Percentiles rank a stretch among this genome's conserved stretches.
Evolutionary conservation across 2,329 filamentous ascomycete species (phyloP).

Genomic region (Fonsecaea monophora): DNA sequence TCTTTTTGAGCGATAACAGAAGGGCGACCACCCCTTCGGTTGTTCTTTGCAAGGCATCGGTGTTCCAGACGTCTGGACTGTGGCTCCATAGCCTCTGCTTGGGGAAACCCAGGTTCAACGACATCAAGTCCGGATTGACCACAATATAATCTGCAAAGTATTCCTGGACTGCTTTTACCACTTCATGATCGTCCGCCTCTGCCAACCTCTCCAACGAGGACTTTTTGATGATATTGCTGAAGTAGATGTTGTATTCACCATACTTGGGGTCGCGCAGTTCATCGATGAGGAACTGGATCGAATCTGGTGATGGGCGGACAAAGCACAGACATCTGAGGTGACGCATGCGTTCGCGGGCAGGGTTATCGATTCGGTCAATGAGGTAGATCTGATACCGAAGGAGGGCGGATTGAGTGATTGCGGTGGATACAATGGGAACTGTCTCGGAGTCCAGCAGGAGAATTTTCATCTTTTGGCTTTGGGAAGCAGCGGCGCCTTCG

Average conservation of each 20-base stretch:
- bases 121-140: conserved; percentile 92
- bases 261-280: conserved; percentile 96
- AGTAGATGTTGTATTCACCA: conserved; percentile 95
- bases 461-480: conserved; percentile 96
- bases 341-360: conserved; percentile 93
- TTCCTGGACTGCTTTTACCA: conserved; percentile 91
- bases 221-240: conserved; percentile 97
- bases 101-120: conserved; percentile 75
- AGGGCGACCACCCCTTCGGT: conserved; percentile 87
- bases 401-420: conserved; percentile 91
- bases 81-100: conserved; percentile 80
- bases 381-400: conserved; percentile 98
- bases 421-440: conserved; percentile 89
- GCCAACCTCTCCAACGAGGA: conserved; percentile 91
- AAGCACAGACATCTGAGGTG: conserved; percentile 94
- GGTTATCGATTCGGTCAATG: conserved; percentile 92
- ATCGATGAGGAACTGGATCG: conserved; percentile 91
- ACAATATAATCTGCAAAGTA: conserved; percentile 96
- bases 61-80: conserved; percentile 86
- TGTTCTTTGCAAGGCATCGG: conserved; percentile 82
- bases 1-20: conserved; percentile 91
- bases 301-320: conserved; percentile 87
- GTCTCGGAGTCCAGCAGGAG: conserved; percentile 92
- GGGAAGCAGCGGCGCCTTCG: conserved; percentile 67
- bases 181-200: conserved; percentile 96